phyloP scores from a whole-genome alignment of 352 stramenopile species.

The Pythium vanterpoolii region DNA sequence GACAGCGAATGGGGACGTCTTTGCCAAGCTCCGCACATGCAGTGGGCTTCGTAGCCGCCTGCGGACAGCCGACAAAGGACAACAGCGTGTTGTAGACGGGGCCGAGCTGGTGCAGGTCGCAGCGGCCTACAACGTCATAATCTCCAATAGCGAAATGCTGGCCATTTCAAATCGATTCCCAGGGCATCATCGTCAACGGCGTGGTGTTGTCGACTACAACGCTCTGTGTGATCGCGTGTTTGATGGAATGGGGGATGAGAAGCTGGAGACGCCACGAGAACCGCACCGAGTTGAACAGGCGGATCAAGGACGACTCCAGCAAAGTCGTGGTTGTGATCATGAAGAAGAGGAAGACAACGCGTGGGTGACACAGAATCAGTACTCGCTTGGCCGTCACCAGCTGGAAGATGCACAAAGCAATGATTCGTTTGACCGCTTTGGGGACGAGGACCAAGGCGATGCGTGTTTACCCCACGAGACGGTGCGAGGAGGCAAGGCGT shows the following conservation, averaged over 20 bases:
- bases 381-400: not conserved
- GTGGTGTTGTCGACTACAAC: constrained; percentile 15
- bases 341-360: constrained; percentile 4
- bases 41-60: constrained; percentile 2
- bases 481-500: too few relatives aligned
- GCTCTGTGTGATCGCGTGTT: constrained; percentile 25
- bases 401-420: constrained; percentile 1
- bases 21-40: constrained; percentile 7
- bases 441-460: constrained; percentile 4
- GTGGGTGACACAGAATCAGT: not conserved
- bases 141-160: constrained; percentile 8
- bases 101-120: constrained; percentile 1
- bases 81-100: not conserved
- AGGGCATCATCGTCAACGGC: not conserved
- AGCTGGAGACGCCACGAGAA: not conserved
- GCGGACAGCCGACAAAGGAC: not conserved
- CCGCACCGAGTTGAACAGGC: not conserved
- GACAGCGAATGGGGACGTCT: not conserved
- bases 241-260: not conserved
- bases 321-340: not conserved
- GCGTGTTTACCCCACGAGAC: not conserved
- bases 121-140: constrained; percentile 8
- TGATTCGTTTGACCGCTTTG: not conserved
- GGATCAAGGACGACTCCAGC: not conserved
- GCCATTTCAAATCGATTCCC: constrained; percentile 1